A percentile compares a stretch with the other conserved stretches of the same genome.
Conservation (phyloP, 768 basidiomycete species). For the Hortiboletus flavorubellus region DNA sequence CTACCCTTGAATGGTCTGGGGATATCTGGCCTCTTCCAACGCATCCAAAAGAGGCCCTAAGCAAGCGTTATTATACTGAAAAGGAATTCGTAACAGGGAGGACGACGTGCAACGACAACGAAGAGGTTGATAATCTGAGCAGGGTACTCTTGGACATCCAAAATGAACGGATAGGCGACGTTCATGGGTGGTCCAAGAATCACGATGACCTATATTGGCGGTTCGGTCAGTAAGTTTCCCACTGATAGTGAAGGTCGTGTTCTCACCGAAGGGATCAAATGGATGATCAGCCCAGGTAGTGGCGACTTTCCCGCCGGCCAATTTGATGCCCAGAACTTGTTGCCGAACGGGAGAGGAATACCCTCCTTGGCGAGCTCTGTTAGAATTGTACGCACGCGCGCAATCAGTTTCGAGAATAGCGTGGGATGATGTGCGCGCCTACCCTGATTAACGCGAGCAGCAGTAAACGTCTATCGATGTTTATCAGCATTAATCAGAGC, state of each 20-base stretch:
- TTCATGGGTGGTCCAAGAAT: conserved; percentile 50
- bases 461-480: conserved; percentile 42
- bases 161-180: conserved; percentile 57
- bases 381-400: not conserved
- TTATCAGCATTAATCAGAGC: not conserved
- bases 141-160: conserved; percentile 50
- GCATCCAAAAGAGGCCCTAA: conserved; percentile 54
- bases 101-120: conserved; percentile 43
- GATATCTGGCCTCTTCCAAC: conserved; percentile 48
- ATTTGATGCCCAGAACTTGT: conserved; percentile 57
- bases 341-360: conserved; percentile 57
- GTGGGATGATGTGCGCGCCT: not conserved
- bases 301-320: conserved; percentile 57
- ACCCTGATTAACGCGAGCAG: conserved; percentile 52
- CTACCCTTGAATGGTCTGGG: conserved; percentile 53
- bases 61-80: not conserved
- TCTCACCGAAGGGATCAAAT: conserved; percentile 49
- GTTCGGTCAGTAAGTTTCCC: not conserved
- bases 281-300: conserved; percentile 12
- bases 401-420: too few relatives aligned
- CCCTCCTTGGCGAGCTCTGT: conserved; percentile 60
- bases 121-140: conserved; percentile 54
- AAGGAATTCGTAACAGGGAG: conserved; percentile 28
- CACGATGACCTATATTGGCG: conserved; percentile 39
- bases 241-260: not conserved